Conservation (phyloP, 768 basidiomycete genomes). For the Termitomyces eurrhizus region DNA sequence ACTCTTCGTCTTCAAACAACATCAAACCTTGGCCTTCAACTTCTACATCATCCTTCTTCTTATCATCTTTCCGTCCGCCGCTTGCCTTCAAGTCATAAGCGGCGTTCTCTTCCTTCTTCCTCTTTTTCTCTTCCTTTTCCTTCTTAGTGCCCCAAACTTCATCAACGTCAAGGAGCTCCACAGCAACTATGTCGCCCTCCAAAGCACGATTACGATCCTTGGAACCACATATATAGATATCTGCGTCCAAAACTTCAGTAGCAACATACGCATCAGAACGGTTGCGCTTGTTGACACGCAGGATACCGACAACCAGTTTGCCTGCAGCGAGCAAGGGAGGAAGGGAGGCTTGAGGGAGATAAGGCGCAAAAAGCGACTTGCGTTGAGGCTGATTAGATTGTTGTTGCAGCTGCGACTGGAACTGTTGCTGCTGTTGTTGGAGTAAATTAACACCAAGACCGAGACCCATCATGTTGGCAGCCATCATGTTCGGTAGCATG, state of each 20-base stretch:
- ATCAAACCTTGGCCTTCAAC: constrained; percentile 98
- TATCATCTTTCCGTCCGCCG: constrained; percentile 87
- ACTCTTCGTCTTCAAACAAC: constrained; percentile 98
- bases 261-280: constrained; percentile 98
- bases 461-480: constrained; percentile 93
- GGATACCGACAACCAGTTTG: constrained; percentile 94
- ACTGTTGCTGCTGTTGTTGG: constrained; percentile 92
- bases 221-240: constrained; percentile 98
- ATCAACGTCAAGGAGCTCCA: constrained; percentile 96
- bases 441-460: constrained; percentile 80
- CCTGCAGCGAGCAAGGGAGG: constrained; percentile 96
- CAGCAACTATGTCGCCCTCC: constrained; percentile 97
- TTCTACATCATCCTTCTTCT: constrained; percentile 99
- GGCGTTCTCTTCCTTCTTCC: constrained; percentile 99
- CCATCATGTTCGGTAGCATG: constrained; percentile 97
- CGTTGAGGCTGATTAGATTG: constrained; percentile 90
- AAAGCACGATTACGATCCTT: constrained; percentile 98
- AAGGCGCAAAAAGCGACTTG: constrained; percentile 97
- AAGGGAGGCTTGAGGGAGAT: constrained; percentile 95
- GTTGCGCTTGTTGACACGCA: constrained; percentile 98
- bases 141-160: constrained; percentile 99
- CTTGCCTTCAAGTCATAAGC: constrained; percentile 83
- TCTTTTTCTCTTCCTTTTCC: constrained; percentile 99
- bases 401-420: constrained; percentile 94
- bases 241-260: constrained; percentile 96